A percentile compares a stretch with the other conserved stretches of the same genome.
phyloP scores from a whole-genome alignment of 2,329 filamentous ascomycete genomes.

The Penicillium psychrosexuale region DNA sequence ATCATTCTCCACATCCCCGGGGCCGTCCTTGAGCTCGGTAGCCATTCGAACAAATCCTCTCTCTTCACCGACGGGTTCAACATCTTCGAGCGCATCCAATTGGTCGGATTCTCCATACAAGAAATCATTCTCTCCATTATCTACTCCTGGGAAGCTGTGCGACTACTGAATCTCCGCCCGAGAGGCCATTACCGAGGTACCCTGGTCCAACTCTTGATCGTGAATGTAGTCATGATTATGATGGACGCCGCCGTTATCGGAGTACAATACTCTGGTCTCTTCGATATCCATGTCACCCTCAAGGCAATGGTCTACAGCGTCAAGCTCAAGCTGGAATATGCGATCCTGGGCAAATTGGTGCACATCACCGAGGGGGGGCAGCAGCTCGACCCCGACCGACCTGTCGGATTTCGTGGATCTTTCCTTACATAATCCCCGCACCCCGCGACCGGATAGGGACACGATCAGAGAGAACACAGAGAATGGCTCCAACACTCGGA shows the following conservation, averaged over 20 bases:
- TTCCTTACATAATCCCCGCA: constrained; percentile 11
- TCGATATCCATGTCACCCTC: constrained; percentile 44
- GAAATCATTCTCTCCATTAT: constrained; percentile 52
- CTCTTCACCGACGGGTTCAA: constrained; percentile 36
- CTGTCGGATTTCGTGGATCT: constrained; percentile 27
- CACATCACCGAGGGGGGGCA: constrained; percentile 18
- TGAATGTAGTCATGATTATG: constrained; percentile 47
- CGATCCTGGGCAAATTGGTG: constrained; percentile 44
- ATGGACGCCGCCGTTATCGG: constrained; percentile 45
- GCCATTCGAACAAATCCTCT: constrained; percentile 26
- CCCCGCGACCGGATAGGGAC: constrained; percentile 13
- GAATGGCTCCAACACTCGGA: neutral
- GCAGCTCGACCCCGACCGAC: constrained; percentile 19
- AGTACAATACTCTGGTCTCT: constrained; percentile 42
- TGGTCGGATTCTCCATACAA: constrained; percentile 55
- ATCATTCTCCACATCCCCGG: constrained; percentile 43
- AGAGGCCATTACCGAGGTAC: constrained; percentile 38
- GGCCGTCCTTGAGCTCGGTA: constrained; percentile 42
- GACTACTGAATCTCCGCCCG: constrained; percentile 46
- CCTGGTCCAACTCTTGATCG: constrained; percentile 46
- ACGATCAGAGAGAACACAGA: constrained; percentile 5
- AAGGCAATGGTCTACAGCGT: constrained; percentile 48
- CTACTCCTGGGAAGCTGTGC: constrained; percentile 53
- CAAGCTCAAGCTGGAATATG: constrained; percentile 49
- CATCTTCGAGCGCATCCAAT: constrained; percentile 53